These are phyloP conservation scores for Paxillus involutus DNA, from an alignment of 768 basidiomycete genomes.

Conservation along the genomic window DNA sequence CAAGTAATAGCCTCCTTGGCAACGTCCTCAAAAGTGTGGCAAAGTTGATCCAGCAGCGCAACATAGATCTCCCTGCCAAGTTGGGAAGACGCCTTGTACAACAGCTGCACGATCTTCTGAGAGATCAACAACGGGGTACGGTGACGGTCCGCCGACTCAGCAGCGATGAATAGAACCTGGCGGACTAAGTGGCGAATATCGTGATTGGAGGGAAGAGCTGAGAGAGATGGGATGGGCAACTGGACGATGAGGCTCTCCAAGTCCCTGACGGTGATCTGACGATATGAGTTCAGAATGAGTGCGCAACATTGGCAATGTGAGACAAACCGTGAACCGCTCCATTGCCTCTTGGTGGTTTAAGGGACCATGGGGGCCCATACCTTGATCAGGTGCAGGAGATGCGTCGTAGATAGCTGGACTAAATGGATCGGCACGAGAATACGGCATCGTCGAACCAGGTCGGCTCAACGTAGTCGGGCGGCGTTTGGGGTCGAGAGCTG, in stretches of 20 bases:
- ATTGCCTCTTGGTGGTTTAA: slow-evolving; percentile 79
- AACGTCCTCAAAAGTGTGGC: slow-evolving; percentile 86
- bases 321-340: slow-evolving; percentile 79
- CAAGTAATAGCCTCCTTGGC: slow-evolving; percentile 96
- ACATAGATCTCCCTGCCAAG: slow-evolving; percentile 94
- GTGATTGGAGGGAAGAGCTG: slow-evolving; percentile 75
- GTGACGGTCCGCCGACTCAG: slow-evolving; percentile 73
- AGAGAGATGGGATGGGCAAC: slow-evolving; percentile 68
- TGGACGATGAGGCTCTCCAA: slow-evolving; percentile 80
- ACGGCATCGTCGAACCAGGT: slow-evolving; percentile 71
- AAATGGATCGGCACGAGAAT: slow-evolving; percentile 47
- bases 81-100: slow-evolving; percentile 86
- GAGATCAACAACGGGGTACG: slow-evolving; percentile 91
- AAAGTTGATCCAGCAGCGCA: slow-evolving; percentile 83
- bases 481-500: slow-evolving; percentile 59
- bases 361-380: slow-evolving; percentile 37
- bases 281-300: slow-evolving; percentile 2
- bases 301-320: not conserved
- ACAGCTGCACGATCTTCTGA: slow-evolving; percentile 92
- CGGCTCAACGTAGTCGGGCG: slow-evolving; percentile 52
- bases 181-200: slow-evolving; percentile 84
- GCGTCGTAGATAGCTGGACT: slow-evolving; percentile 50
- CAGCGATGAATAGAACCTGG: slow-evolving; percentile 81
- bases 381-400: slow-evolving; percentile 63
- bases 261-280: slow-evolving; percentile 45